Percentiles rank a stretch among this genome's conserved stretches.
phyloP scores from a whole-genome alignment of 148 eudicot species.

The Vaccinium myrtillus region DNA sequence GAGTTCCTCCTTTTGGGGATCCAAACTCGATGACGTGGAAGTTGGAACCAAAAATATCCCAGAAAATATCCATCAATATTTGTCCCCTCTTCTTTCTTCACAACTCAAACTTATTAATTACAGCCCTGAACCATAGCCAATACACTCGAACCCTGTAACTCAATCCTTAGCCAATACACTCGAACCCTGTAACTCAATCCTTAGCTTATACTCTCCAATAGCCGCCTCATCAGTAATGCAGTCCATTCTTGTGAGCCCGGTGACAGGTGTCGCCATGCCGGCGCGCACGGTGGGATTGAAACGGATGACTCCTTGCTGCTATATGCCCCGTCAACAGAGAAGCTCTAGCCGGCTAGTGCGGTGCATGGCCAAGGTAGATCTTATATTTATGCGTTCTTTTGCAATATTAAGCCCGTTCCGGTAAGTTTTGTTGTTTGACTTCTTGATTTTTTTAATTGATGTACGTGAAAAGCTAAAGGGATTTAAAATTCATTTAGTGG shows the following conservation, averaged over 20 bases:
- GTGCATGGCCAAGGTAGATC: conserved; percentile 30
- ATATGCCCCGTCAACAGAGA: conserved; percentile 17
- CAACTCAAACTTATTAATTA: background rate
- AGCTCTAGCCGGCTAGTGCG: conserved; percentile 22
- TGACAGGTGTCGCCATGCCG: background rate
- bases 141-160: background rate
- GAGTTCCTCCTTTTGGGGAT: background rate
- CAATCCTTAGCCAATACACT: too few species aligned
- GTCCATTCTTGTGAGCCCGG: conserved; percentile 27
- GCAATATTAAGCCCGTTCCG: too few species aligned
- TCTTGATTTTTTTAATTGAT: too few species aligned
- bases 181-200: background rate
- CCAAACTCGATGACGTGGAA: conserved; percentile 21
- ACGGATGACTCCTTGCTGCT: background rate
- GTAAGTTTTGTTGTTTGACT: too few species aligned
- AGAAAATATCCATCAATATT: conserved; percentile 18
- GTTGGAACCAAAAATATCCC: conserved; percentile 27
- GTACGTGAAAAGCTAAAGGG: too few species aligned
- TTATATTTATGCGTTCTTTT: too few species aligned
- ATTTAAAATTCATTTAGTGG: too few species aligned
- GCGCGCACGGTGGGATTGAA: conserved; percentile 5
- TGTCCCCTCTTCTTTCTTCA: background rate
- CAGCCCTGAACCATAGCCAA: background rate
- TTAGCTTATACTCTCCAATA: background rate
- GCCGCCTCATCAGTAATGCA: conserved; percentile 36